These are phyloP conservation scores for Aphanomyces cochlioides DNA, from an alignment of 352 stramenopile species.

Conservation along the genomic window DNA sequence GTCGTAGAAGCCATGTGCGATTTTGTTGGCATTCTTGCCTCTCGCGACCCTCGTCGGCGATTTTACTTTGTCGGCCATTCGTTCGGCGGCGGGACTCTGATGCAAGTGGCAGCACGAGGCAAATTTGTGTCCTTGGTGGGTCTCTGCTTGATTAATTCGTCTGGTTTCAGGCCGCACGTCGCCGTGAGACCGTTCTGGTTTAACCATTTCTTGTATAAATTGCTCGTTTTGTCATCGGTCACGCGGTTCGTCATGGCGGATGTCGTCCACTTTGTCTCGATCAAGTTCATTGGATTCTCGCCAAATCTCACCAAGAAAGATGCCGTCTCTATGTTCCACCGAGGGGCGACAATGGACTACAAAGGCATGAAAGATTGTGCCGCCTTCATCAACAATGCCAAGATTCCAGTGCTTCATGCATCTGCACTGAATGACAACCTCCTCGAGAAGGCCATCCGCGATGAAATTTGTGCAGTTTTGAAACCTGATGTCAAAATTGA, in stretches of 20 bases:
- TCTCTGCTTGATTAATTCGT: background rate
- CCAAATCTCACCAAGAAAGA: background rate
- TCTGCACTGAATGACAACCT: background rate
- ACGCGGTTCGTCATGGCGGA: background rate
- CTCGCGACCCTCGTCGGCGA: background rate
- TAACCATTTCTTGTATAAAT: background rate
- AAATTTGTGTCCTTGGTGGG: background rate
- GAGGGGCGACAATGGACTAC: constrained; percentile 3
- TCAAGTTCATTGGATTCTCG: background rate
- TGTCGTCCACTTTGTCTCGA: background rate
- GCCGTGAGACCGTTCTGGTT: background rate
- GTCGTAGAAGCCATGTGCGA: constrained; percentile 7
- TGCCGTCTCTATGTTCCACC: background rate
- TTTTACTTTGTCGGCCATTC: constrained; percentile 16
- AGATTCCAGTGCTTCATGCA: background rate
- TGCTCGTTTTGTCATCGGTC: background rate
- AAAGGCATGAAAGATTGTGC: background rate
- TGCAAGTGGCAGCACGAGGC: constrained; percentile 1
- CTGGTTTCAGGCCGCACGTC: background rate
- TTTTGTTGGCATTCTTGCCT: background rate
- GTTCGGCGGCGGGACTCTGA: background rate
- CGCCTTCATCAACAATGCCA: background rate
- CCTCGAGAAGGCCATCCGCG: background rate
- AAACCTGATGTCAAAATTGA: background rate
- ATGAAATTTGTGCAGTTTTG: constrained; percentile 4